Conservation (phyloP, 495 filamentous ascomycete genomes). For the Staphylotrichum longicolle region DNA sequence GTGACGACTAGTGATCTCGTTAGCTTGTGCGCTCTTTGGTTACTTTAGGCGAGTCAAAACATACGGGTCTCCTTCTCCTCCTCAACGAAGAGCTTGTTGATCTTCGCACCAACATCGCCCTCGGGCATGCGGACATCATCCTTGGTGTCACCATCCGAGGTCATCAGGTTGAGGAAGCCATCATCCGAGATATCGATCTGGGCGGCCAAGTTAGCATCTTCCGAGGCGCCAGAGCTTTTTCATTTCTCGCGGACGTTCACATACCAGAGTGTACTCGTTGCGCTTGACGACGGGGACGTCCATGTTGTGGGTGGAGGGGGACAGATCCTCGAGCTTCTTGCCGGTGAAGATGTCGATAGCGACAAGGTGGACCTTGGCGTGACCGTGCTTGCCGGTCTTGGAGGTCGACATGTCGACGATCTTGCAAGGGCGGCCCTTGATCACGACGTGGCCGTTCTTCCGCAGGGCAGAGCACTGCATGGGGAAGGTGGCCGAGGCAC, state of each 20-base stretch:
- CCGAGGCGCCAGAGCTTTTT: too few species aligned
- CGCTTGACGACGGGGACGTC: constrained; percentile 91
- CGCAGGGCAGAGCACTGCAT: constrained; percentile 99
- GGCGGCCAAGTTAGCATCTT: constrained; percentile 6
- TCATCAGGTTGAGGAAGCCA: constrained; percentile 86
- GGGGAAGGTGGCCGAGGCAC: constrained; percentile 88
- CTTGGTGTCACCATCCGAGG: constrained; percentile 76
- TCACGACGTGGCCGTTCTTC: constrained; percentile 97
- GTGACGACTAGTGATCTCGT: constrained; percentile 64
- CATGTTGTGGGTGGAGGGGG: constrained; percentile 99
- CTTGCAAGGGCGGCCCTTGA: constrained; percentile 98
- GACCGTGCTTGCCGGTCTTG: constrained; percentile 99
- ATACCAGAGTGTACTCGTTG: constrained; percentile 89
- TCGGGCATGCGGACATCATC: constrained; percentile 94
- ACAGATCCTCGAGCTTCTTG: constrained; percentile 99
- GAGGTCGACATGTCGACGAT: constrained; percentile 99
- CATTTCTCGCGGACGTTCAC: constrained; percentile 34
- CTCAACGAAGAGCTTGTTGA: constrained; percentile 65
- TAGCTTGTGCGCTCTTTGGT: constrained; percentile 14
- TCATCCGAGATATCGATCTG: constrained; percentile 89
- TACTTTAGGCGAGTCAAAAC: constrained; percentile 35
- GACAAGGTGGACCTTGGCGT: constrained; percentile 98
- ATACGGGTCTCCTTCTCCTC: constrained; percentile 77
- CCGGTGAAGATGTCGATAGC: constrained; percentile 98
- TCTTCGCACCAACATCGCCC: constrained; percentile 78